phyloP scores from a whole-genome alignment of 768 basidiomycete species.

The Serendipita sp. region DNA sequence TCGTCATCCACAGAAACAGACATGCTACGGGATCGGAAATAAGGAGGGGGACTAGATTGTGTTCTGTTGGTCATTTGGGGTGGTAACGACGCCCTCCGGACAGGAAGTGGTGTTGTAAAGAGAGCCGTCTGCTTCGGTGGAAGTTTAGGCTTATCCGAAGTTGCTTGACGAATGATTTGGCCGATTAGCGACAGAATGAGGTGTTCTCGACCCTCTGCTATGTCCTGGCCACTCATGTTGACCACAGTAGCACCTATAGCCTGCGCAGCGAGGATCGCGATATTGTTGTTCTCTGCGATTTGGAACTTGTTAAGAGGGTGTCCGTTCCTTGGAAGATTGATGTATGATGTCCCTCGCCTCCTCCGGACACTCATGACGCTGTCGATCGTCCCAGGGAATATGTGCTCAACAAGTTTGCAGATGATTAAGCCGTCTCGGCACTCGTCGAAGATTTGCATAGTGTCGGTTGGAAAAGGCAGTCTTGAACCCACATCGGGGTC shows the following conservation, averaged over 20 bases:
- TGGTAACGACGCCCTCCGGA: constrained; percentile 92
- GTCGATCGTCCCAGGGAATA: constrained; percentile 98
- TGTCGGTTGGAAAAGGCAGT: constrained; percentile 84
- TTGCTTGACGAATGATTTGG: constrained; percentile 89
- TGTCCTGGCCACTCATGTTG: constrained; percentile 88
- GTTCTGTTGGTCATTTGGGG: constrained; percentile 34
- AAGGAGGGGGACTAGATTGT: constrained; percentile 75
- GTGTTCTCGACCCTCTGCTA: constrained; percentile 88
- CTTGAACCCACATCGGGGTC: constrained; percentile 70
- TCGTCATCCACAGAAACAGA: constrained; percentile 89
- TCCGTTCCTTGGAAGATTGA: constrained; percentile 68
- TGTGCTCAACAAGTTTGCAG: constrained; percentile 97
- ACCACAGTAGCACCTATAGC: constrained; percentile 97
- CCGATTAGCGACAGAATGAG: constrained; percentile 95
- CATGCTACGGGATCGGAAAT: constrained; percentile 97
- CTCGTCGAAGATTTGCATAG: constrained; percentile 98
- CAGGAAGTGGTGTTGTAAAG: constrained; percentile 84
- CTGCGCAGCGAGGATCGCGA: constrained; percentile 94
- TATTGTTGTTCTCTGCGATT: constrained; percentile 99
- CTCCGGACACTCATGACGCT: constrained; percentile 3
- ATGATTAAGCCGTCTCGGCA: constrained; percentile 89
- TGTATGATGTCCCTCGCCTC: constrained; percentile 47
- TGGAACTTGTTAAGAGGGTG: constrained; percentile 95
- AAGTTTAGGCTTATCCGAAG: neutral
- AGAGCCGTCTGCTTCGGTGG: constrained; percentile 21